Percentiles rank a stretch among this genome's conserved stretches.
Conservation (phyloP, 1,284 basidiomycete genomes). For the Cryptococcus sp. region DNA sequence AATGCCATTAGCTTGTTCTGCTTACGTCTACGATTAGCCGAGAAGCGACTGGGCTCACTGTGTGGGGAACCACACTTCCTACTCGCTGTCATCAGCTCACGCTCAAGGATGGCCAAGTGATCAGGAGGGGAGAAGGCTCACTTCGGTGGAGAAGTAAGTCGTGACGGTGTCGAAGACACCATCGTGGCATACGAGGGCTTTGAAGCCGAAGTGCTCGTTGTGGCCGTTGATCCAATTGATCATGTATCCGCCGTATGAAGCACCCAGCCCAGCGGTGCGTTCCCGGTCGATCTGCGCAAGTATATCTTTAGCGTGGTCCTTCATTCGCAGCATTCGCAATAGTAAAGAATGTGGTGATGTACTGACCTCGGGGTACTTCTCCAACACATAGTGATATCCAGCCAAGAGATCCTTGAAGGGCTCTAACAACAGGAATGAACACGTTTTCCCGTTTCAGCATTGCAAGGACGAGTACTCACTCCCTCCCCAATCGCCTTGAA, state of each 20-base stretch:
- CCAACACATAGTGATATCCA: conserved; percentile 71
- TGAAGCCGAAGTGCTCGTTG: conserved; percentile 77
- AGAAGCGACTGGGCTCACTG: conserved; percentile 13
- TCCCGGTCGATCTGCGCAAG: conserved; percentile 69
- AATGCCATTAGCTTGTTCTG: neutral
- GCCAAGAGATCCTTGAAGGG: conserved; percentile 77
- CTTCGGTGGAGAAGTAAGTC: conserved; percentile 74
- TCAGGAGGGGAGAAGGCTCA: conserved; percentile 11
- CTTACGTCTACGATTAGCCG: neutral
- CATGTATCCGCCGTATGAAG: conserved; percentile 55
- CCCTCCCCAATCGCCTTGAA: conserved; percentile 51
- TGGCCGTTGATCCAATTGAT: conserved; percentile 90
- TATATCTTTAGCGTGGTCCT: neutral
- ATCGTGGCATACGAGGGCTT: conserved; percentile 83
- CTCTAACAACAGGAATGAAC: conserved; percentile 49
- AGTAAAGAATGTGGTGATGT: neutral
- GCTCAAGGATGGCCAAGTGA: neutral
- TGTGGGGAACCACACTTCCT: conserved; percentile 43
- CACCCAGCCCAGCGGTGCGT: conserved; percentile 67
- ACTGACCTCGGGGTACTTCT: conserved; percentile 69
- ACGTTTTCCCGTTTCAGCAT: neutral
- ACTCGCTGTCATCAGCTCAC: neutral
- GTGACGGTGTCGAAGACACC: conserved; percentile 63
- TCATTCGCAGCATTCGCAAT: neutral
- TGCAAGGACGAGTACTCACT: conserved; percentile 23